phyloP scores from a whole-genome alignment of 345 rosid genomes.

The Lumnitzera littorea region DNA sequence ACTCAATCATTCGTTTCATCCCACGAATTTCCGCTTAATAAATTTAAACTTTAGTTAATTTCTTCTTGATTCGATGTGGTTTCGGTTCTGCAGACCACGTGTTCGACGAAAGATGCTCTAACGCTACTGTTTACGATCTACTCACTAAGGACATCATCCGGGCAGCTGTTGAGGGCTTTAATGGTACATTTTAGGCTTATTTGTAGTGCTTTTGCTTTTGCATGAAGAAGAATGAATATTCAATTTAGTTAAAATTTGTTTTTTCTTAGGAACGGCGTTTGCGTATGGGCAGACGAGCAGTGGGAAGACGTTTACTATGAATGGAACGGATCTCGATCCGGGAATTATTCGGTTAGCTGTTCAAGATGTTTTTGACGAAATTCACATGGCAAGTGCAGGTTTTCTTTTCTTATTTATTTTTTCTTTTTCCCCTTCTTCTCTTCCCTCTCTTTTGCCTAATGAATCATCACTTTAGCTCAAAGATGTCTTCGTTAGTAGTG shows the following conservation, averaged over 20 bases:
- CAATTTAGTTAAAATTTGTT: not conserved
- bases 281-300: conserved; percentile 99
- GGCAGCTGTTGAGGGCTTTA: conserved; percentile 81
- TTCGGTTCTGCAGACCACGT: conserved; percentile 49
- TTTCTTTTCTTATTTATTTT: not conserved
- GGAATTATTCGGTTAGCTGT: conserved; percentile 78
- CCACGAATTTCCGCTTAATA: not conserved
- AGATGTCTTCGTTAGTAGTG: not conserved
- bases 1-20: conserved; percentile 3
- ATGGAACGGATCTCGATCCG: conserved; percentile 68
- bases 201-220: not conserved
- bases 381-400: conserved; percentile 30
- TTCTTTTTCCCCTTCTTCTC: not conserved
- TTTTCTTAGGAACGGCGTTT: conserved; percentile 67
- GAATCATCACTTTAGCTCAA: too few relatives aligned
- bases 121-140: conserved; percentile 59
- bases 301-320: conserved; percentile 97
- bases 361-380: conserved; percentile 54
- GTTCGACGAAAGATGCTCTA: conserved; percentile 63
- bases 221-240: not conserved
- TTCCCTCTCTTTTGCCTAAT: not conserved
- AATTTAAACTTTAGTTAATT: not conserved
- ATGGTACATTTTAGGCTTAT: conserved; percentile 31
- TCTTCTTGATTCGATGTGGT: not conserved
- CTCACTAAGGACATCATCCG: conserved; percentile 72